Evolutionary conservation across 352 stramenopile genomes (phyloP), one percentile per base, ranked within the genome.

Genomic region (Phytophthora fragariae): DNA sequence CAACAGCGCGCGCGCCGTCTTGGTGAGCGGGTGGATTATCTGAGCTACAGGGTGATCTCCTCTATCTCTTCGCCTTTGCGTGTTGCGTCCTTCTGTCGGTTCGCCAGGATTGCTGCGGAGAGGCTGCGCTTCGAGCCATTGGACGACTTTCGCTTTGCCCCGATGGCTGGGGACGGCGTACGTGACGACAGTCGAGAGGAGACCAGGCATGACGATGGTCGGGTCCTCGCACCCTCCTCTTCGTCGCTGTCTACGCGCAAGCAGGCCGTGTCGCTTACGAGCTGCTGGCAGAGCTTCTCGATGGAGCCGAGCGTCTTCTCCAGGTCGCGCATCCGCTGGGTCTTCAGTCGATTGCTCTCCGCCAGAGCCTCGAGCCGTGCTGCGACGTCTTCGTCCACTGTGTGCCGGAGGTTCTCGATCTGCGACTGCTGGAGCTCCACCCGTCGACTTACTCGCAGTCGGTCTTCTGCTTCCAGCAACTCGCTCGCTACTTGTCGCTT

Each of bases 11-110:
- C 71, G 79, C n/a, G 85, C 83, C 56, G 90, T 94, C 71, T 94
- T 94, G 82, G 92, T 94, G 33, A 92, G 78, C 46, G 82, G 88
- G 63, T 94, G 85, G 63, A 94, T 12, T 24, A 17, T 50, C 5
- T 12, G 12, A 14, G n/a, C 50, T 58, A 58, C 52, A 58, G 27
- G 17, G 10, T 77, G 62, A 89, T 85, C 70, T 89, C 82, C 49
- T 88, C 78, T 44, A 88, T 80, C 19, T 88, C 78, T 63, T 81
- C 67, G 44, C 60, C 61, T 57, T 76, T 82, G 47, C 60, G 37
- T 33, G 56, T 39, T 59, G 31, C 57, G 77, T 78, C 74, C 71
- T 67, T 59, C 71, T 87, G 75, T 46, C 77, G 64, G 27, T 73
- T 83, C 52, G 76, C 67, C 21, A 81, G 35, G 21, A 89, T 72